Evolutionary conservation across 768 basidiomycete genomes (phyloP).

Genomic region (Podaxis sp.): DNA sequence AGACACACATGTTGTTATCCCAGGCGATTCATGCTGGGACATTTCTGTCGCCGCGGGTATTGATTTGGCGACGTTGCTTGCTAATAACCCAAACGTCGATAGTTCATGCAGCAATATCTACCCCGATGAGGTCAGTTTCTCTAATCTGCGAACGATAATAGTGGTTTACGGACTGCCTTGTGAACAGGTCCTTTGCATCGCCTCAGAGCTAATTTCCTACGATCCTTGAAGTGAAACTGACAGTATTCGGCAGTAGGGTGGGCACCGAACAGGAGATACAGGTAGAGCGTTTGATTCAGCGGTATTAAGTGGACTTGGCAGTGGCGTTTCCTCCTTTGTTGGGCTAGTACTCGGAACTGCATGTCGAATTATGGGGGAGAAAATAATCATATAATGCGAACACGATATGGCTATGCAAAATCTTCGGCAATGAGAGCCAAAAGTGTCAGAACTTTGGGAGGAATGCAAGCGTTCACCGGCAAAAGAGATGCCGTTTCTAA

Average conservation of each 20-base stretch:
- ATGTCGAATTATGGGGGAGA: background rate
- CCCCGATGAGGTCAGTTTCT: conserved; percentile 48
- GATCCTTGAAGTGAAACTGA: background rate
- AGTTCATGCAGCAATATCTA: conserved; percentile 53
- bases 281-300: background rate
- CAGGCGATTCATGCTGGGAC: conserved; percentile 32
- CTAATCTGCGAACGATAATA: background rate
- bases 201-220: background rate
- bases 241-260: background rate
- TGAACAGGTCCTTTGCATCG: background rate
- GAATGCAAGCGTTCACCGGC: too few relatives aligned
- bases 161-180: background rate
- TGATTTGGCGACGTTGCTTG: conserved; percentile 41
- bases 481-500: background rate
- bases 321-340: background rate
- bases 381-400: background rate
- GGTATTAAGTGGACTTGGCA: background rate
- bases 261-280: background rate
- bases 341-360: background rate
- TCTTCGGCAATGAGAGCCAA: background rate
- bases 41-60: conserved; percentile 44
- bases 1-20: background rate
- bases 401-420: background rate
- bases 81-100: conserved; percentile 69
- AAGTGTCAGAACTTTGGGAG: too few relatives aligned